Evolutionary conservation across 495 filamentous ascomycete genomes (phyloP), one percentile per base, ranked within the genome.

Genomic region (Annulohypoxylon nitens): DNA sequence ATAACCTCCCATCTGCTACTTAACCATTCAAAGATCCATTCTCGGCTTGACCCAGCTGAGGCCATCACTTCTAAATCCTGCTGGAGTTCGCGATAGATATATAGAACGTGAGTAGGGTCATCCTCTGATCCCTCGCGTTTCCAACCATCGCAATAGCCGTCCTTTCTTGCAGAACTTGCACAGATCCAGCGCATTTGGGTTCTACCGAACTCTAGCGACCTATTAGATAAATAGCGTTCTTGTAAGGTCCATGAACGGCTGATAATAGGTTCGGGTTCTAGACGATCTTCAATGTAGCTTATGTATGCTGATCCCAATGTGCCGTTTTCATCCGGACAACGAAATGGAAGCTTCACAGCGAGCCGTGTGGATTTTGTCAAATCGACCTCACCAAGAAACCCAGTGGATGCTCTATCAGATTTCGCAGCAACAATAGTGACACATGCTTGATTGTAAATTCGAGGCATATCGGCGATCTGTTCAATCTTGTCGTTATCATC

Each of bases 81-180:
- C 14, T 63, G 41, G 18, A 63, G 60, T 30, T 63, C 60, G 26
- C 43, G 43, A 48, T 63, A 37, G 23, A 63, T 63, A 16, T 37
- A 63, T 30, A 63, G 12, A 5, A 63, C 60, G n/a, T 51, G 26
- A 63, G 60, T 23, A 11, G 20, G n/a, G 20, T 18, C 10, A 48
- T 61, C 11, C 8, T 12, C 39, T 3, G 39, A 5, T 1, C 3
- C 26, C 3, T 61, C 41, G 39, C 23, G 59, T 34, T 61, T 61
- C 59, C 59, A 61, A 4, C 59, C 59, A 23, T 61, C 59, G n/a
- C 59, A 61, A 48, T 61, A 61, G 11, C 59, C 59, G 10, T 61
- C 25, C 25, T 48, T 61, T 9, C 3, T 16, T 34, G 12, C 23
- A 33, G 59, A 61, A 23, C 59, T 47, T 20, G 39, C 59, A 39